These are phyloP conservation scores for Deuterostichococcus epilithicus DNA, from an alignment of 139 green algal species.

Conservation along the genomic window DNA sequence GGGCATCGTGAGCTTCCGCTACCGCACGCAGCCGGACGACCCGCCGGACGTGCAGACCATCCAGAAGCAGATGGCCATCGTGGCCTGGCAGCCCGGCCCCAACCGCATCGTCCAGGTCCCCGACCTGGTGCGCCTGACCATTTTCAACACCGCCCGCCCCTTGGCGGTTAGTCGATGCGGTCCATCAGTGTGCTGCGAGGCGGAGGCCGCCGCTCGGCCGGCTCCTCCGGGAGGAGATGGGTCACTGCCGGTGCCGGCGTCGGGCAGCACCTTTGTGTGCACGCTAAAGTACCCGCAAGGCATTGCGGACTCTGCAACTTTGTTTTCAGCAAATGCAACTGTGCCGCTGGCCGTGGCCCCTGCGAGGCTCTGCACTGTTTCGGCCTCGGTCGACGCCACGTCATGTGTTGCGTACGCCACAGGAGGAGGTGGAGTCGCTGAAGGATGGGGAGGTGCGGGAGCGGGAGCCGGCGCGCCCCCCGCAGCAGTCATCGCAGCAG, in stretches of 20 bases:
- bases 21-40: conserved; percentile 62
- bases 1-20: conserved; percentile 76
- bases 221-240: conserved; percentile 11
- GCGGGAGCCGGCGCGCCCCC: conserved; percentile 39
- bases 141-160: too few species aligned
- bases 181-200: too few species aligned
- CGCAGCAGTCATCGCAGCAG: conserved; percentile 13
- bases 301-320: too few species aligned
- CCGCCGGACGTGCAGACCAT: conserved; percentile 83
- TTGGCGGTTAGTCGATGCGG: too few species aligned
- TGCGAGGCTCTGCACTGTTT: too few species aligned
- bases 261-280: too few species aligned
- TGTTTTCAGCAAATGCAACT: too few species aligned
- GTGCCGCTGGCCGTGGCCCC: too few species aligned
- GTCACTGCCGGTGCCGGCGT: too few species aligned
- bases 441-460: conserved; percentile 41
- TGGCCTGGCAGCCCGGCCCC: conserved; percentile 88
- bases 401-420: conserved; percentile 4
- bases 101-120: conserved; percentile 82
- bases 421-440: conserved; percentile 59
- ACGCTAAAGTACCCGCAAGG: too few species aligned
- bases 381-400: too few species aligned
- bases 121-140: conserved; percentile 43
- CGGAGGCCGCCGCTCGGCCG: too few species aligned
- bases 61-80: conserved; percentile 90